Percentiles rank a stretch among this genome's conserved stretches.
Conservation (phyloP, 176 grass and related monocot species). For the Panicum miliaceum region DNA sequence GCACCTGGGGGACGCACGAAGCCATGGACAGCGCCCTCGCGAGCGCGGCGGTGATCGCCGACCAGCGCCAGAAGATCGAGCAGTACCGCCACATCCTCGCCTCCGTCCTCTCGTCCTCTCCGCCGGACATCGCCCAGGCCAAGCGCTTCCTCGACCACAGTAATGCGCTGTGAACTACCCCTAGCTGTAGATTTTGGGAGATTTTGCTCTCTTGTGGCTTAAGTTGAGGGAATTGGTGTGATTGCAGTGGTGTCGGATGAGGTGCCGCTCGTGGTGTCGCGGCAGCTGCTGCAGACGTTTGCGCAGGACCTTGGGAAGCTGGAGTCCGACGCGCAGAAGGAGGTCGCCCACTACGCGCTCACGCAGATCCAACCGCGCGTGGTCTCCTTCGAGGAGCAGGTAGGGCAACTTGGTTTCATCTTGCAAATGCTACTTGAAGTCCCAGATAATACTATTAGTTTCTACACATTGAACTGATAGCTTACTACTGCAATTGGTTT, state of each 20-base stretch:
- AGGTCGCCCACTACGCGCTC: conserved; percentile 88
- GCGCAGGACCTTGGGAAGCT: conserved; percentile 89
- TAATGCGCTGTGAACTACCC: conserved; percentile 35
- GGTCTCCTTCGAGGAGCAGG: conserved; percentile 98
- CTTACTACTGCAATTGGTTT: background rate
- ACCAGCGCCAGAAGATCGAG: conserved; percentile 98
- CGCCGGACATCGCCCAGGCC: conserved; percentile 79
- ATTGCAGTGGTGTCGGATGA: conserved; percentile 89
- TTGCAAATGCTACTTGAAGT: background rate
- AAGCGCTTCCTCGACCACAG: conserved; percentile 98
- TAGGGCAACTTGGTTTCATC: conserved; percentile 31
- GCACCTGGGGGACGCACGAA: background rate
- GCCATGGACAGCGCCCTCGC: conserved; percentile 82
- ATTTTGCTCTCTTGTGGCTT: background rate
- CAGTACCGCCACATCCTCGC: conserved; percentile 96
- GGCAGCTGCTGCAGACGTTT: conserved; percentile 94
- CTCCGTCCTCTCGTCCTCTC: conserved; percentile 78
- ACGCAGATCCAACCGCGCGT: conserved; percentile 96
- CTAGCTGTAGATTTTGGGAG: background rate
- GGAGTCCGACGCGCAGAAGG: conserved; percentile 85
- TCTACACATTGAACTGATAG: background rate
- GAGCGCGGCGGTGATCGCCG: conserved; percentile 69
- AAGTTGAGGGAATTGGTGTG: conserved; percentile 23
- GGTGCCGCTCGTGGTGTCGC: conserved; percentile 93
- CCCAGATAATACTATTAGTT: background rate